These are phyloP conservation scores for Sordariomycetes sp. DNA, from an alignment of 2,329 filamentous ascomycete genomes.

Conservation along the genomic window DNA sequence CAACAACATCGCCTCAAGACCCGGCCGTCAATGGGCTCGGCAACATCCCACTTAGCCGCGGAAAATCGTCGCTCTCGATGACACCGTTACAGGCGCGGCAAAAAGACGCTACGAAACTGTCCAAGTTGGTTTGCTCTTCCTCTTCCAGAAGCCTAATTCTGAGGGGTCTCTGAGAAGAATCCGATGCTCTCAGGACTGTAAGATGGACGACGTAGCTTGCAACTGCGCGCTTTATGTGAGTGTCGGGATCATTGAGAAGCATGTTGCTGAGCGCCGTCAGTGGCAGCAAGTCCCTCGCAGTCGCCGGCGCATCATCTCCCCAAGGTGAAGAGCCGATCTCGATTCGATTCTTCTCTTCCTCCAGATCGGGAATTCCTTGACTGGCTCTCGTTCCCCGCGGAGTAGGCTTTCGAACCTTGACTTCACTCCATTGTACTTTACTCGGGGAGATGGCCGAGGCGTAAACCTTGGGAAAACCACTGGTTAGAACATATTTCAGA, in stretches of 20 bases:
- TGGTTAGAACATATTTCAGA: not conserved
- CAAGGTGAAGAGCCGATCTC: not conserved
- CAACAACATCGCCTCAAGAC: conserved; percentile 10
- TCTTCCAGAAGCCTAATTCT: not conserved
- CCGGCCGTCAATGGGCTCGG: conserved; percentile 18
- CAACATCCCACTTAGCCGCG: conserved; percentile 13
- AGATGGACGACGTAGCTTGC: conserved; percentile 13
- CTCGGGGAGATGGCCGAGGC: not conserved
- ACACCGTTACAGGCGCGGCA: not conserved
- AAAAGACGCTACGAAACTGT: not conserved
- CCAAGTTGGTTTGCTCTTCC: not conserved
- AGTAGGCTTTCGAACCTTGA: not conserved
- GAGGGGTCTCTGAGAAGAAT: conserved; percentile 12
- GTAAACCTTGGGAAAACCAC: not conserved
- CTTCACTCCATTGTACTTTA: not conserved
- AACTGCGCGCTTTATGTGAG: conserved; percentile 4
- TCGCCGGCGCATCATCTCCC: conserved; percentile 1
- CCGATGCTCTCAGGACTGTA: conserved; percentile 11
- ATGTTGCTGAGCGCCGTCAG: conserved; percentile 8
- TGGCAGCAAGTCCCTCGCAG: conserved; percentile 10
- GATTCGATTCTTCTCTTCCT: not conserved
- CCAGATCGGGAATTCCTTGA: not conserved
- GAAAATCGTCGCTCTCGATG: not conserved
- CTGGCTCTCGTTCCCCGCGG: not conserved
- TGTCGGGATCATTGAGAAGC: conserved; percentile 4